Base-by-base conservation (phyloP, 169 alveolate genomes). In the Toxoplasma gondii region DNA sequence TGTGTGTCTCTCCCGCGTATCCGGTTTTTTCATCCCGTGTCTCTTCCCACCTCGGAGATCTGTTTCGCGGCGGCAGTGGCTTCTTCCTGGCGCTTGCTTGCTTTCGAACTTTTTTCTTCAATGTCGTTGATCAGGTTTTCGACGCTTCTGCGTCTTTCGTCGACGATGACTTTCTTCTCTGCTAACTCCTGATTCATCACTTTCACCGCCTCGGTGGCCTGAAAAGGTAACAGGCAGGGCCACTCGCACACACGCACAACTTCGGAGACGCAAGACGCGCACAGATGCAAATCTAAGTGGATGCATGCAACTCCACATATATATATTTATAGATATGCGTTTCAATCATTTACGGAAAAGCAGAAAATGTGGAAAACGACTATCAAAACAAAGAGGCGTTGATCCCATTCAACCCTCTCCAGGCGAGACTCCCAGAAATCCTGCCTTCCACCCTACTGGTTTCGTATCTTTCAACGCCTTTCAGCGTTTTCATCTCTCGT, bases 101-200 rank as follows among this genome's bases (percentile, higher is more conserved):
- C 99, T 41, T 96, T 97, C 34, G 93, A 97, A 45, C 98, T 96
- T 94, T 98, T 98, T 88, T 97, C 99, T 49, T 96, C 96, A 93
- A 98, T 98, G 83, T 95, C 98, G n/a, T 96, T 96, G 82, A 98
- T 97, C 95, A 98, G 95, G 86, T 94, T 97, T 90, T 96, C 98
- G 22, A 98, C 99, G 93, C 97, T 98, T 39, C 96, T 94, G 86
- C 98, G 97, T 88, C 98, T 98, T 92, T 96, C 98, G 53, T 96
- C 98, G 70, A 98, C 99, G 87, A 98, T 98, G 54, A 96, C 97
- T 93, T 98, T 98, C 96, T 98, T 98, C 64, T 96, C 98, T 38
- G 97, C 98, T 45, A 98, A 96, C 88, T 98, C 99, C 88, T 96
- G 96, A 70, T 97, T 95, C 96, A 91, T 93, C 80, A 91, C 82